Evolutionary conservation across 306 rosid genomes (phyloP).

Genomic region (Sesbania bispinosa): DNA sequence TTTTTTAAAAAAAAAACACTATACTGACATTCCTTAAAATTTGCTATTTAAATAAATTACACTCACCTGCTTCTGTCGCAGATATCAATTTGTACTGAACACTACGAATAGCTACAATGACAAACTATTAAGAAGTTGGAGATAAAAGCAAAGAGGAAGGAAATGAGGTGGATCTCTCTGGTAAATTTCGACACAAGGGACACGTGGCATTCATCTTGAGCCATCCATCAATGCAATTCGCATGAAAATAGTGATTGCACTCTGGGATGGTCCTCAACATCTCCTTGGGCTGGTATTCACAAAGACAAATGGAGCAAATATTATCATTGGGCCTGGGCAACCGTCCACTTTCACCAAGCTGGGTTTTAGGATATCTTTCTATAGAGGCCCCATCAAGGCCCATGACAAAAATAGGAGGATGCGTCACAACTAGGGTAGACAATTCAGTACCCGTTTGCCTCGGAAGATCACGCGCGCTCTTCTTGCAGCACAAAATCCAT

Average conservation of each 20-base stretch:
- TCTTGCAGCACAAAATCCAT: slow-evolving; percentile 23
- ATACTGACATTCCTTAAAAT: not conserved
- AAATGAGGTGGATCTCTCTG: not conserved
- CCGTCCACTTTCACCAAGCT: slow-evolving; percentile 51
- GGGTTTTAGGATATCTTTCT: slow-evolving; percentile 53
- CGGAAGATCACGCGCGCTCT: not conserved
- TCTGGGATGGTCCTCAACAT: slow-evolving; percentile 56
- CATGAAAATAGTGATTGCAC: slow-evolving; percentile 70
- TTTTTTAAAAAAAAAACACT: not conserved
- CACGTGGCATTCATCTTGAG: slow-evolving; percentile 51
- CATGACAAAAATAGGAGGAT: not conserved
- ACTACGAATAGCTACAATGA: not conserved
- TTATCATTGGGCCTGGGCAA: slow-evolving; percentile 55
- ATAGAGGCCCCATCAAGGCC: slow-evolving; percentile 60
- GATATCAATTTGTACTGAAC: not conserved
- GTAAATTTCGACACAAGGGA: slow-evolving; percentile 29
- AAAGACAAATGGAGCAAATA: slow-evolving; percentile 60
- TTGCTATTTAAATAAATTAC: not conserved
- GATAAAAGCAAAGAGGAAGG: not conserved
- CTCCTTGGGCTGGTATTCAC: slow-evolving; percentile 67
- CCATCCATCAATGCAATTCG: slow-evolving; percentile 64
- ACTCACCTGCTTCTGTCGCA: not conserved
- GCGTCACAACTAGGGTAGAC: not conserved
- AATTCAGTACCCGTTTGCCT: not conserved
- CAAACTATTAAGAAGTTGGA: not conserved